phyloP scores from a whole-genome alignment of 345 rosid species.

The Heritiera littoralis region DNA sequence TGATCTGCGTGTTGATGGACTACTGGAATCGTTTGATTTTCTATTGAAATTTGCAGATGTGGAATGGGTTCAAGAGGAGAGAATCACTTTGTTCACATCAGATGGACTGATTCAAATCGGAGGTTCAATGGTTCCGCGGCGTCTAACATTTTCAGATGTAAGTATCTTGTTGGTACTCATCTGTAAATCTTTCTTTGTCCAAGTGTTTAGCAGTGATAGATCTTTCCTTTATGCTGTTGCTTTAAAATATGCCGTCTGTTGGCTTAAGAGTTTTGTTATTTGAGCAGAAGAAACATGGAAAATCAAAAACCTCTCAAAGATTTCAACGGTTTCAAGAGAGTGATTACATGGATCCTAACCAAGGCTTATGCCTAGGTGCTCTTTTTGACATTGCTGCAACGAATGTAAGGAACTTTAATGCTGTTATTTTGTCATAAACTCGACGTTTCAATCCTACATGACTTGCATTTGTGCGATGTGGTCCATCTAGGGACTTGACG shows the following conservation, averaged over 20 bases:
- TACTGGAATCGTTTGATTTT: constrained; percentile 14
- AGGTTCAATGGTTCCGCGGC: constrained; percentile 81
- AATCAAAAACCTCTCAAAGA: constrained; percentile 46
- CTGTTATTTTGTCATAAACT: neutral
- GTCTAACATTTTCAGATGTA: constrained; percentile 57
- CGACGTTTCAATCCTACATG: neutral
- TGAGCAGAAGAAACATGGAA: constrained; percentile 63
- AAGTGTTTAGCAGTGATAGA: neutral
- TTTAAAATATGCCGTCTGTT: neutral
- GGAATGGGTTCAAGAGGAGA: constrained; percentile 87
- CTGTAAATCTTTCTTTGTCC: neutral
- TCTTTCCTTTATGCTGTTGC: neutral
- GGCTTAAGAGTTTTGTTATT: constrained; percentile 4
- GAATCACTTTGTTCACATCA: constrained; percentile 75
- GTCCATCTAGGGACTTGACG: constrained; percentile 76
- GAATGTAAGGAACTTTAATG: constrained; percentile 50
- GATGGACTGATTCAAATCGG: constrained; percentile 83
- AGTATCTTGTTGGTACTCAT: constrained; percentile 14
- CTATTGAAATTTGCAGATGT: constrained; percentile 37
- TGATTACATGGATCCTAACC: constrained; percentile 85
- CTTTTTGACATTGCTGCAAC: constrained; percentile 92
- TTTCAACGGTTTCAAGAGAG: constrained; percentile 72
- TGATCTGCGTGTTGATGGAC: neutral
- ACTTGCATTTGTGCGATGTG: constrained; percentile 16
- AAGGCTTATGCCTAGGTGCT: constrained; percentile 84